Base-by-base conservation (phyloP, 768 basidiomycete genomes). In the Collybia nuda region DNA sequence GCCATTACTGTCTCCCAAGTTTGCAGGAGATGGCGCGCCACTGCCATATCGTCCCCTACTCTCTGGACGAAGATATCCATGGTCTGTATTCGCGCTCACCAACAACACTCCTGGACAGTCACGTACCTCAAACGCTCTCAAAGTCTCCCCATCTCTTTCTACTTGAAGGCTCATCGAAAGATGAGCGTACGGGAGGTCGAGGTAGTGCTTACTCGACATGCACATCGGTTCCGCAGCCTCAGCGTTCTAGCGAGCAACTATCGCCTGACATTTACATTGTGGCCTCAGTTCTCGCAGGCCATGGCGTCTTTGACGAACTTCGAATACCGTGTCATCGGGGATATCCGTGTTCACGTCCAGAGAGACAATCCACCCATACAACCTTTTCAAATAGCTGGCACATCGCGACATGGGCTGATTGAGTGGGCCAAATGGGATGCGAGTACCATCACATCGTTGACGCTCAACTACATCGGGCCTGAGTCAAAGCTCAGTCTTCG, bases 401-500 rank as follows among this genome's bases (percentile, higher is more conserved):
- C 41, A 6, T 18, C 28, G 29, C 40, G 32, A 12, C 21, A 42
- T 35, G 23, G 28, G n/a, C 12, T 17, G n/a, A 29, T 52, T 17
- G 11, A 23, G 12, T 52, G 51, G 51, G 38, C 51, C 2, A 7
- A 29, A 4, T 52, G 51, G 51, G 38, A 48, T 24, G 24, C 39
- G 9, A 37, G 38, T 15, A 42, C 40, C 1, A 17, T 52, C 35
- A 52, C 51, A 3, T 32, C 39, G 14, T 29, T 52, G 24, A 21
- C n/a, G 6, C 40, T 52, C 40, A 29, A 47, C 18, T 47, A 47
- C 24, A 35, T 47, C 23, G 17, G 26, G 19, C 28, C 35, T 8
- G 28, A 39, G 2, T 45, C 41, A 22, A 17, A 29, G 19, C 19
- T 52, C 6, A 22, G 28, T 4, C 39, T 52, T 14, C 29, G 35